Evolutionary conservation across 164 flowering plant genomes (phyloP), one percentile per base, ranked within the genome.

Genomic region (Buxus sempervirens): DNA sequence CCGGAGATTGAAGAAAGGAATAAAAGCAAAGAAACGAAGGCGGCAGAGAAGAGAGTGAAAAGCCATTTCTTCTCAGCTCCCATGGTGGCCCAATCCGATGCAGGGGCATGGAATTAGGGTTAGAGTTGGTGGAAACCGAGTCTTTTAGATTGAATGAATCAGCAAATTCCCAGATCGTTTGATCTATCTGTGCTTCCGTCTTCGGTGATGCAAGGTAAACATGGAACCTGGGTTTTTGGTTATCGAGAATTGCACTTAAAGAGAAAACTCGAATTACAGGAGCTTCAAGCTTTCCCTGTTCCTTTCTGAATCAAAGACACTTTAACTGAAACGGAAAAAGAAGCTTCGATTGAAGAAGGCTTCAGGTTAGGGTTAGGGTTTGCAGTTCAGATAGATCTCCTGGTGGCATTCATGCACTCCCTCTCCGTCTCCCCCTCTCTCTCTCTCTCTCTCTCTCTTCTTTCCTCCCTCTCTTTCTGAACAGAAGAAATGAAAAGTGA

Each of bases 31-130:
- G 96, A 86, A 25, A 92, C 59, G 59, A 89, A 80, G 67, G 88
- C 79, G 2, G 86, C 84, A 18, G 85, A 79, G 84, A 86, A 84
- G 77, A 95, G 87, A 22, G 87, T 77, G 77, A 86, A 85, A 2
- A 95, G 76, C 90, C 96, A 87, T 81, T 82, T 88, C 83, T 79
- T 88, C 79, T 88, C 90, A 65, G 89, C 87, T 78, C 89, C 90
- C 94, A 88, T 85, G 26, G 56, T 32, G 28, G 54, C 26, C 7
- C 27, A 23, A 59, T 53, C 9, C 16, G 72, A 22, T 66, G 70
- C 58, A 65, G 42, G 66, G 4, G 66, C 75, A 75, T 71, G 57
- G 72, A 71, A 58, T 28, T 62, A 42, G 57, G 38, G 10, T 32
- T 32, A 32, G 38, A 32, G 14, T 45, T 45, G 12, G 51, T 15